phyloP scores from a whole-genome alignment of 495 filamentous ascomycete genomes.

The Monascus purpureus region DNA sequence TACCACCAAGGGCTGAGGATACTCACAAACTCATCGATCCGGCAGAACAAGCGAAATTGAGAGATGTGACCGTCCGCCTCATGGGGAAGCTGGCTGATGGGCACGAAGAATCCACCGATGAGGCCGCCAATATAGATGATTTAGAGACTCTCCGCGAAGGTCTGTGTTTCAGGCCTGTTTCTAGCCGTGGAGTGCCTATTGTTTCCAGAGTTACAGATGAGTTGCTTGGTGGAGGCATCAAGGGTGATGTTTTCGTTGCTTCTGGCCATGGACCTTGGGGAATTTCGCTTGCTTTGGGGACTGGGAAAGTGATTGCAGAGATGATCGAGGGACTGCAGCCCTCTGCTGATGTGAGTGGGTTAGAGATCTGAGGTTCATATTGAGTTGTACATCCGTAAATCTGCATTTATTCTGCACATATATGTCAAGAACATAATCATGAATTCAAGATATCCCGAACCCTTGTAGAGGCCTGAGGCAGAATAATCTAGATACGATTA shows the following conservation, averaged over 20 bases:
- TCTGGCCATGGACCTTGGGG: constrained; percentile 68
- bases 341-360: constrained; percentile 34
- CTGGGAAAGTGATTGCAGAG: constrained; percentile 51
- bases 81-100: constrained; percentile 27
- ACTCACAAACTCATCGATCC: constrained; percentile 31
- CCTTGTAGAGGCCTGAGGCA: too few species aligned
- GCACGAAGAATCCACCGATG: constrained; percentile 8
- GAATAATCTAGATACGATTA: background rate
- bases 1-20: constrained; percentile 38
- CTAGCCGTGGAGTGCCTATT: constrained; percentile 46
- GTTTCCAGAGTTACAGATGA: constrained; percentile 39
- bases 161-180: constrained; percentile 62
- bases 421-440: constrained; percentile 1
- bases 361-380: constrained; percentile 26
- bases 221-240: constrained; percentile 36
- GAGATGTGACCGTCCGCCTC: constrained; percentile 38
- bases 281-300: constrained; percentile 46
- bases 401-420: constrained; percentile 1
- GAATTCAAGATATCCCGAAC: too few species aligned
- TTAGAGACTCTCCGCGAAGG: constrained; percentile 50
- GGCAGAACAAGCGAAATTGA: constrained; percentile 35
- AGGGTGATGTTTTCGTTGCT: constrained; percentile 46
- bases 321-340: constrained; percentile 39
- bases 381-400: too few species aligned
- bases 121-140: constrained; percentile 27